Base-by-base conservation (phyloP, 768 basidiomycete genomes). In the Boletus sp. region DNA sequence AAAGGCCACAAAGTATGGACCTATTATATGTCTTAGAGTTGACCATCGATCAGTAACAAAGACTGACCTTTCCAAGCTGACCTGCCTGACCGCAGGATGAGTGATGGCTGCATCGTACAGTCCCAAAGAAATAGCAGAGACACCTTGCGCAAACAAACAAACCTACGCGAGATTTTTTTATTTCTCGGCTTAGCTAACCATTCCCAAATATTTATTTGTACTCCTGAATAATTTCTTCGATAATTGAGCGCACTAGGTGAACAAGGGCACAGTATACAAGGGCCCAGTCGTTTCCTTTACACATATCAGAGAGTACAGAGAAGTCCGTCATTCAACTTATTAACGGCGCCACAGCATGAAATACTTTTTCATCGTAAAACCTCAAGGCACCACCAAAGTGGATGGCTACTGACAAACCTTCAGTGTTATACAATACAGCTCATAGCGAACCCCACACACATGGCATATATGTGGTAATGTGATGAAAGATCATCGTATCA, bases 1-100 rank as follows among this genome's bases (percentile, higher is more conserved):
- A 73, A 98, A 98, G 19, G 93, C 83, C 47, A 94, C 88, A 64
- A 98, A 98, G 72, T 85, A 97, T 13, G 96, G 96, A 5, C 95
- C 96, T 98, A 45, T 5, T 7, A 6, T 32, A 19, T 13, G 14
- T 25, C 29, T 51, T 14, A 47, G 25, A 23, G 27, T 10, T 10
- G 11, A 17, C 14, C 13, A 4, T 5, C 0, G 5, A 19, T 4
- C 7, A 10, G 33, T 2, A 19, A 46, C 6, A 14, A 44, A 27
- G 14, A 54, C 74, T 35, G 50, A 85, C 89, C 89, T 74, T 91
- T 91, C 89, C 89, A 91, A 42, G 88, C 88, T n/a, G 89, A 90
- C 54, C 89, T 82, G 50, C 83, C 85, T 7, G 83, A 83, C 54
- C 80, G 75, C 47, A 86, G 66, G 53, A 79, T 63, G 48, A 81